These are phyloP conservation scores for Apodospora peruviana DNA, from an alignment of 495 filamentous ascomycete genomes.

Conservation along the genomic window DNA sequence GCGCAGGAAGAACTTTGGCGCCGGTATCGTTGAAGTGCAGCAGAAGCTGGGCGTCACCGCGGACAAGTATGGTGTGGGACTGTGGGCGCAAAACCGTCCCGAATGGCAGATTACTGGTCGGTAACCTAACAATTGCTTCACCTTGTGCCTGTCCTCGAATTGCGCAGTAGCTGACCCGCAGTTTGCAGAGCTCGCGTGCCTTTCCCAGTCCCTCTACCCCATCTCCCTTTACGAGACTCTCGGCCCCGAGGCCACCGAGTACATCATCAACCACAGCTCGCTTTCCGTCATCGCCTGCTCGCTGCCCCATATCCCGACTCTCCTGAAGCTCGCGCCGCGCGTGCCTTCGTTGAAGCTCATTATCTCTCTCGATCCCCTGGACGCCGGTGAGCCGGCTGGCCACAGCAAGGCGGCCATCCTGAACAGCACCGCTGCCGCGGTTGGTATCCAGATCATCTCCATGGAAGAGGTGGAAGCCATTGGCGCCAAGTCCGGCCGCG, in stretches of 20 bases:
- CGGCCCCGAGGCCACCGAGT: slow-evolving; percentile 83
- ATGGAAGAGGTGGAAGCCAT: slow-evolving; percentile 72
- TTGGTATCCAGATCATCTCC: slow-evolving; percentile 70
- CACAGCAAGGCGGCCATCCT: slow-evolving; percentile 74
- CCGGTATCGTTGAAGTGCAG: slow-evolving; percentile 79
- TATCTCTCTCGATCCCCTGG: slow-evolving; percentile 80
- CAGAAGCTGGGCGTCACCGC: slow-evolving; percentile 58
- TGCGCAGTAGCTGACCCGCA: not conserved
- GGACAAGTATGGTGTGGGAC: slow-evolving; percentile 74
- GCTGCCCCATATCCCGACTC: slow-evolving; percentile 76
- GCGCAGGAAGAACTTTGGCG: slow-evolving; percentile 78
- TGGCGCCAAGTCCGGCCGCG: slow-evolving; percentile 60
- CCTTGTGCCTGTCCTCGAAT: too few species aligned
- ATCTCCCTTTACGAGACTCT: slow-evolving; percentile 97
- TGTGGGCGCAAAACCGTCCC: slow-evolving; percentile 94
- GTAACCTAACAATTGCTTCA: slow-evolving; percentile 13
- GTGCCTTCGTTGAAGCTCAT: slow-evolving; percentile 82
- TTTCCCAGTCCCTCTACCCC: slow-evolving; percentile 81
- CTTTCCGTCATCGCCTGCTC: slow-evolving; percentile 72
- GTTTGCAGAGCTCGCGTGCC: slow-evolving; percentile 73
- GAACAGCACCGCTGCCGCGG: slow-evolving; percentile 62
- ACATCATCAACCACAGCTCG: slow-evolving; percentile 86
- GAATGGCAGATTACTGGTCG: slow-evolving; percentile 94
- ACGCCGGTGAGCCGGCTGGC: slow-evolving; percentile 70
- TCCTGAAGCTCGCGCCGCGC: slow-evolving; percentile 76